phyloP scores from a whole-genome alignment of 345 rosid species.

The Cardamine resedifolia region DNA sequence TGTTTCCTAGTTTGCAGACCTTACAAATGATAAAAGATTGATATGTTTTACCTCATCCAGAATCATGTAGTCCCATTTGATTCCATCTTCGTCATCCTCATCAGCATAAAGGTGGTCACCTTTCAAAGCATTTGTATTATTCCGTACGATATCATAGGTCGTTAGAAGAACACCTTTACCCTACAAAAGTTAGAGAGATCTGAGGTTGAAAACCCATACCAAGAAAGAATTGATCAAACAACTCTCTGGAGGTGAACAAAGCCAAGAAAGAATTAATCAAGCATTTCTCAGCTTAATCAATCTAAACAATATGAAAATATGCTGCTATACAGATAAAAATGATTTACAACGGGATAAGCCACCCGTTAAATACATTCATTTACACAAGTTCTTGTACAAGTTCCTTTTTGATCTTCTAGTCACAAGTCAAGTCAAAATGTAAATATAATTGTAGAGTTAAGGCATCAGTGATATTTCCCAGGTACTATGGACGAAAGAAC shows the following conservation, averaged over 20 bases:
- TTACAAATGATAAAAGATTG: constrained; percentile 11
- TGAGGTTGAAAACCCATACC: constrained; percentile 8
- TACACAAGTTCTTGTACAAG: not conserved
- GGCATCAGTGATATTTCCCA: constrained; percentile 7
- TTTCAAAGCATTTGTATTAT: constrained; percentile 69
- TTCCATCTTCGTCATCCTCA: constrained; percentile 57
- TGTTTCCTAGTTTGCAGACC: not conserved
- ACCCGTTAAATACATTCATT: not conserved
- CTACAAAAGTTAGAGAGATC: constrained; percentile 40
- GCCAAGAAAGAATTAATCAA: constrained; percentile 12
- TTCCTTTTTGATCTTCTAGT: constrained; percentile 1
- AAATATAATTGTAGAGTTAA: not conserved
- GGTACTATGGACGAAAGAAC: constrained; percentile 11
- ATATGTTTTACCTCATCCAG: constrained; percentile 78
- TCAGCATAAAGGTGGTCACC: constrained; percentile 51
- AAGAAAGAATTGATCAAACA: too few relatives aligned
- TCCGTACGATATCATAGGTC: constrained; percentile 91
- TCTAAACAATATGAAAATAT: not conserved
- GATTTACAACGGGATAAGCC: not conserved
- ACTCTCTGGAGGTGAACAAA: not conserved
- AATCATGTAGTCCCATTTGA: constrained; percentile 92
- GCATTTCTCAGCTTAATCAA: constrained; percentile 18
- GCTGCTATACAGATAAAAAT: constrained; percentile 11
- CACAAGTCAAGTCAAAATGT: constrained; percentile 20
- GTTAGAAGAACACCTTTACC: constrained; percentile 88